Conservation (phyloP, 495 filamentous ascomycete species). For the Cercophora newfieldiana region DNA sequence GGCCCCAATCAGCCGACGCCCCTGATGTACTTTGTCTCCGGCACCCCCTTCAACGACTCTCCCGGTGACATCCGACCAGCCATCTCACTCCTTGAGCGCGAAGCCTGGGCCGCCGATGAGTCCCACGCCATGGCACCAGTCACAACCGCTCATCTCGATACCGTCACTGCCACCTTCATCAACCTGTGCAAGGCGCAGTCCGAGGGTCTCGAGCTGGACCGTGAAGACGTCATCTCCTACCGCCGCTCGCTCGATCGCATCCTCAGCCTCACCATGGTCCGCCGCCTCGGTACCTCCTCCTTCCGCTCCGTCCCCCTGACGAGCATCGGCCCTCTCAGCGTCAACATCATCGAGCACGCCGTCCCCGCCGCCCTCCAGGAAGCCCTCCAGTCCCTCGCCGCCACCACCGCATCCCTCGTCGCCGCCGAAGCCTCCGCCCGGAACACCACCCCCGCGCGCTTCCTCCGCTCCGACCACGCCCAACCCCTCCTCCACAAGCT, state of each 20-base stretch:
- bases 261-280: slow-evolving; percentile 26
- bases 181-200: slow-evolving; percentile 3
- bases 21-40: slow-evolving; percentile 30
- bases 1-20: slow-evolving; percentile 4
- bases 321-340: slow-evolving; percentile 24
- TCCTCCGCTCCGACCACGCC: slow-evolving; percentile 17
- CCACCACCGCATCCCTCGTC: neutral
- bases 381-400: slow-evolving; percentile 11
- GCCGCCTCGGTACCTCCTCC: slow-evolving; percentile 27
- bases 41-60: slow-evolving; percentile 28
- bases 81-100: slow-evolving; percentile 16
- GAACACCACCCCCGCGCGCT: neutral
- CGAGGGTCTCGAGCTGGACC: slow-evolving; percentile 4
- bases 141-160: slow-evolving; percentile 14
- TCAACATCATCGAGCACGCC: slow-evolving; percentile 29
- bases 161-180: slow-evolving; percentile 15
- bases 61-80: slow-evolving; percentile 19
- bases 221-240: slow-evolving; percentile 16
- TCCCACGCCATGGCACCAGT: slow-evolving; percentile 12
- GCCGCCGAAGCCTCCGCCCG: neutral
- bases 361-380: slow-evolving; percentile 2
- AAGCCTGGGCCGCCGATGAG: slow-evolving; percentile 4
- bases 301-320: slow-evolving; percentile 27
- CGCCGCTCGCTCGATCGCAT: slow-evolving; percentile 20
- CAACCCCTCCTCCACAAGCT: slow-evolving; percentile 22